Evolutionary conservation across 108 stramenopile species (phyloP).

Genomic region (Cyclostephanos tholiformis): DNA sequence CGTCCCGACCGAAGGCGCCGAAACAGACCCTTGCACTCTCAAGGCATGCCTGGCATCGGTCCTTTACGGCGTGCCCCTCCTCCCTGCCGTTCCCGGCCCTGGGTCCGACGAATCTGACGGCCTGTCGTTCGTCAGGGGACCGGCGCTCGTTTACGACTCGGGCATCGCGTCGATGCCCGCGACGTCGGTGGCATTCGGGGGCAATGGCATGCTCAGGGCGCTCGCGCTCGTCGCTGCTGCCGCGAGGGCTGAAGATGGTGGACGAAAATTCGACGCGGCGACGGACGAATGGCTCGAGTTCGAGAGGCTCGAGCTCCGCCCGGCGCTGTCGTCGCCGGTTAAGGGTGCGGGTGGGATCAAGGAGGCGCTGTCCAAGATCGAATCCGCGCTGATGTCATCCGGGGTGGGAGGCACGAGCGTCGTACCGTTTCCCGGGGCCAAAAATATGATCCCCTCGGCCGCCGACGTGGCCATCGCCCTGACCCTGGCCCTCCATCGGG

Average conservation of each 20-base stretch:
- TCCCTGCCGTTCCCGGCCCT: constrained; percentile 29
- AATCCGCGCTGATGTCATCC: constrained; percentile 16
- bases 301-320: constrained; percentile 65
- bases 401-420: constrained; percentile 32
- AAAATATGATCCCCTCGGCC: constrained; percentile 31
- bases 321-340: constrained; percentile 3
- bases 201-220: constrained; percentile 83
- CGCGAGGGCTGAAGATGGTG: background rate
- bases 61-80: constrained; percentile 52
- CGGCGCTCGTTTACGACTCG: constrained; percentile 44
- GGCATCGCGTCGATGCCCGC: background rate
- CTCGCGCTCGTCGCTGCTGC: constrained; percentile 24
- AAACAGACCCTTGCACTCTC: constrained; percentile 51
- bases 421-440: constrained; percentile 8
- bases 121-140: constrained; percentile 42
- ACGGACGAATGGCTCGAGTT: constrained; percentile 87
- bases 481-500: constrained; percentile 40
- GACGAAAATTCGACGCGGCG: background rate
- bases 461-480: constrained; percentile 75
- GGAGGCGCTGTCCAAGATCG: constrained; percentile 15
- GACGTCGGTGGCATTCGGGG: constrained; percentile 61
- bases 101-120: constrained; percentile 6
- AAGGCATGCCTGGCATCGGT: constrained; percentile 73
- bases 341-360: constrained; percentile 22
- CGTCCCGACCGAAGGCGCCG: constrained; percentile 12